phyloP scores from a whole-genome alignment of 2,329 filamentous ascomycete species.

The Teratosphaeria gauchensis region DNA sequence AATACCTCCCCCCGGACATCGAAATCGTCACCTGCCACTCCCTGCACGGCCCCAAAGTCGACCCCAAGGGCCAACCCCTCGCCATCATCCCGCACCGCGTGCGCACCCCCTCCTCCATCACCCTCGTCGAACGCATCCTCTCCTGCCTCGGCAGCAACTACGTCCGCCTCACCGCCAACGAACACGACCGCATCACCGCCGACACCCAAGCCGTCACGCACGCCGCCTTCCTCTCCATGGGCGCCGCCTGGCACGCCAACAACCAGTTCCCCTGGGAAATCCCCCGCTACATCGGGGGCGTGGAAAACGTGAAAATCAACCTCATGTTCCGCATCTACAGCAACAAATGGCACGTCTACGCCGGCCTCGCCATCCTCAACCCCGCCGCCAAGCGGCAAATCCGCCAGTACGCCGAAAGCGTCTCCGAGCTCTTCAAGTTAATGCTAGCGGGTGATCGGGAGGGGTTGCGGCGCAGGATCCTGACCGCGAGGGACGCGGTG shows the following conservation, averaged over 20 bases:
- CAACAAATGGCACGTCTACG: conserved; percentile 99
- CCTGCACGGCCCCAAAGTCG: conserved; percentile 82
- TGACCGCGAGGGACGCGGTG: conserved; percentile 67
- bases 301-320: conserved; percentile 99
- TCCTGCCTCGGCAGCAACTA: conserved; percentile 75
- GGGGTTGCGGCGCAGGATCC: conserved; percentile 66
- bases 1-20: conserved; percentile 75
- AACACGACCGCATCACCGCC: conserved; percentile 94
- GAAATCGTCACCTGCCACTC: conserved; percentile 95
- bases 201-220: conserved; percentile 98
- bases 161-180: conserved; percentile 74
- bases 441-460: conserved; percentile 79
- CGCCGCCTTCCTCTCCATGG: conserved; percentile 92
- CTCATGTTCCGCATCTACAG: conserved; percentile 93
- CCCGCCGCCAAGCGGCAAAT: conserved; percentile 88
- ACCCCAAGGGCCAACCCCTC: conserved; percentile 61
- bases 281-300: conserved; percentile 88
- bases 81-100: conserved; percentile 92
- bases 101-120: conserved; percentile 57
- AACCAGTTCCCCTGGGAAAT: conserved; percentile 95
- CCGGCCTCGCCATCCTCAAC: conserved; percentile 92
- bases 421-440: conserved; percentile 90
- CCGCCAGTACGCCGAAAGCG: conserved; percentile 81
- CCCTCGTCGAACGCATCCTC: conserved; percentile 71
- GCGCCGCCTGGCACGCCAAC: conserved; percentile 92